phyloP scores from a whole-genome alignment of 768 basidiomycete species.

The Rhodotorula toruloides region DNA sequence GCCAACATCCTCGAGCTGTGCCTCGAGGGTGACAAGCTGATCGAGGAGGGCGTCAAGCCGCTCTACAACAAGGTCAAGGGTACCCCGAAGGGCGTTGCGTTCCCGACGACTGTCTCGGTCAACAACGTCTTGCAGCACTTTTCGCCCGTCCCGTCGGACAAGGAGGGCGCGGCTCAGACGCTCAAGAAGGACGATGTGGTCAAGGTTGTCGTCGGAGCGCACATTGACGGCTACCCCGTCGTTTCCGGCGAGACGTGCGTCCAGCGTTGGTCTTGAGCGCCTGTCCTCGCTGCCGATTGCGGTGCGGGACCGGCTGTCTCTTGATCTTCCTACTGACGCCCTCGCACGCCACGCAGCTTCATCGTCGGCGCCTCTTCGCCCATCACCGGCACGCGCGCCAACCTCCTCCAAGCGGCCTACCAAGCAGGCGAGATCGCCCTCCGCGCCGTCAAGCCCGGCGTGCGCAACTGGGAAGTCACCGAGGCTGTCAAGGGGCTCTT shows the following conservation, averaged over 20 bases:
- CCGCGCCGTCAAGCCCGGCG: constrained; percentile 68
- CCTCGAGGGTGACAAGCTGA: constrained; percentile 83
- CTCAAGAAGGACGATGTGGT: constrained; percentile 85
- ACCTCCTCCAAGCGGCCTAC: constrained; percentile 90
- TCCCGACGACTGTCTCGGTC: constrained; percentile 88
- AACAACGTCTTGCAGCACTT: constrained; percentile 87
- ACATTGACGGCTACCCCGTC: constrained; percentile 94
- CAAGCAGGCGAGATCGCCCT: constrained; percentile 85
- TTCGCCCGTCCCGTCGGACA: constrained; percentile 81
- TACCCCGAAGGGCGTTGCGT: constrained; percentile 80
- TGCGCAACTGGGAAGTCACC: constrained; percentile 92
- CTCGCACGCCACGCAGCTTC: constrained; percentile 46
- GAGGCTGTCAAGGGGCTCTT: constrained; percentile 72
- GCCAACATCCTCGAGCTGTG: constrained; percentile 83
- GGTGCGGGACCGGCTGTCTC: background rate
- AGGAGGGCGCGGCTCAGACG: constrained; percentile 47
- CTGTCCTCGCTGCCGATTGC: too few species aligned
- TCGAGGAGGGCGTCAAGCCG: constrained; percentile 74
- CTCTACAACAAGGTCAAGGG: constrained; percentile 95
- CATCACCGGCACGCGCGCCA: constrained; percentile 78
- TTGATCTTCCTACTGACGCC: too few species aligned
- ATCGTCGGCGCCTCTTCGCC: constrained; percentile 67
- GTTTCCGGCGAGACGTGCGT: constrained; percentile 76
- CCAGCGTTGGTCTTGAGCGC: too few species aligned
- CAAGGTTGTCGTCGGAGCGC: constrained; percentile 91